Base-by-base conservation (phyloP, 202 grass and related monocot genomes). In the Alloteropsis angusta region DNA sequence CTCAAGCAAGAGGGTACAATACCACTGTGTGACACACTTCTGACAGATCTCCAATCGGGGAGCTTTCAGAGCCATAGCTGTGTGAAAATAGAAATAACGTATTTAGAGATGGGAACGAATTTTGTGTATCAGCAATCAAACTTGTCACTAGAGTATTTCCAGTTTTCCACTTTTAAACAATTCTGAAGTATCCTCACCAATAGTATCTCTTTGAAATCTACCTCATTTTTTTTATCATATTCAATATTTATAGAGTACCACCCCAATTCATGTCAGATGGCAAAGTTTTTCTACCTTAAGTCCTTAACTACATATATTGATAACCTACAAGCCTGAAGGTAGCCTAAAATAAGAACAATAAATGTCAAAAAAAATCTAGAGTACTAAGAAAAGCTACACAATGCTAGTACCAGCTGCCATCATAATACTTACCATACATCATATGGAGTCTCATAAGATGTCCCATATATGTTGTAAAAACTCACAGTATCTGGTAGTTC, bases 51-150 rank as follows among this genome's bases (percentile, higher is more conserved):
- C 58, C 83, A 66, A 98, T 71, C 16, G 95, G 95, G 38, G 95
- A 98, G 71, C 73, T 90, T 88, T 98, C 68, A 55, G 95, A 90
- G 58, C 91, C 95, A 85, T 94, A 98, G 82, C 95, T 98, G 87
- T 39, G 73, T 14, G 14, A 66, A 78, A 78, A 55, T 58, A 72
- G 7, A n/a, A 22, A 26, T 44, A 78, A 64, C 26, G 70, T 21
- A 81, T 32, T 41, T n/a, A 60, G 59, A 87, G 25, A 21, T 5
- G 59, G 18, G 57, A 86, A 34, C 21, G 1, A 75, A 77, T 66
- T 37, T 0, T 3, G 17, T 69, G 56, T 16, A 84, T 60, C 34
- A 62, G 43, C 6, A 47, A 63, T 49, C 55, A 64, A 37, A 55
- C 12, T 70, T 13, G 19, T 28, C 14, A 23, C 9, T 76, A 47